Base-by-base conservation (phyloP, 768 basidiomycete genomes). In the Psilocybe subaeruginosa region DNA sequence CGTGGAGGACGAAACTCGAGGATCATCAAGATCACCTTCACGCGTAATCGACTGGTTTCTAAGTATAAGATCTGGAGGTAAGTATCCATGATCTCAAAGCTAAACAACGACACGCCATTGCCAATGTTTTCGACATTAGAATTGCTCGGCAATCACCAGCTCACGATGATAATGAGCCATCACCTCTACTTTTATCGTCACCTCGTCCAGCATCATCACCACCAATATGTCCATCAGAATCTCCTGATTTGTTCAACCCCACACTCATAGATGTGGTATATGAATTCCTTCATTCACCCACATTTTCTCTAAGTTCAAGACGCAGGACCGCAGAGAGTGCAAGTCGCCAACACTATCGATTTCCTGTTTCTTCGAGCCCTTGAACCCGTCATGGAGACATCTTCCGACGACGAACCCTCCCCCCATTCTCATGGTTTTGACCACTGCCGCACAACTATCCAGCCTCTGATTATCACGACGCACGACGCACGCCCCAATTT, bases 321-420 rank as follows among this genome's bases (percentile, higher is more conserved):
- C 59, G 59, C 64, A 71, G 17, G 54, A 62, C 48, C 66, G 68
- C 19, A 62, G 69, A 19, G 73, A 68, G 12, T 71, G 72, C 48
- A 67, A 58, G 9, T 78, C 78, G 1, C 76, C 78, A 2, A 74
- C 75, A 1, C 77, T 75, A 3, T 78, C 74, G 16, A 69, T 69
- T 41, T 78, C 81, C 3, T 9, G 51, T 75, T 3, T 71, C 74
- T 7, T 81, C 79, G 0, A 80, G 79, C 41, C 75, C 78, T 5
- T 70, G 70, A 41, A 74, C 76, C 0, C 69, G 68, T 8, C 67
- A 71, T 17, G 68, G 64, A 1, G 69, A 65, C n/a, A 71, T 81
- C 82, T 2, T 87, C 85, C 3, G 86, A 88, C 65, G 82, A 85
- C 61, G 85, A 87, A 58, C 79, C 72, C 39, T 74, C 70, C 11